These are phyloP conservation scores for Alternaria angustiovoidea DNA, from an alignment of 2,329 filamentous ascomycete genomes.

Conservation along the genomic window DNA sequence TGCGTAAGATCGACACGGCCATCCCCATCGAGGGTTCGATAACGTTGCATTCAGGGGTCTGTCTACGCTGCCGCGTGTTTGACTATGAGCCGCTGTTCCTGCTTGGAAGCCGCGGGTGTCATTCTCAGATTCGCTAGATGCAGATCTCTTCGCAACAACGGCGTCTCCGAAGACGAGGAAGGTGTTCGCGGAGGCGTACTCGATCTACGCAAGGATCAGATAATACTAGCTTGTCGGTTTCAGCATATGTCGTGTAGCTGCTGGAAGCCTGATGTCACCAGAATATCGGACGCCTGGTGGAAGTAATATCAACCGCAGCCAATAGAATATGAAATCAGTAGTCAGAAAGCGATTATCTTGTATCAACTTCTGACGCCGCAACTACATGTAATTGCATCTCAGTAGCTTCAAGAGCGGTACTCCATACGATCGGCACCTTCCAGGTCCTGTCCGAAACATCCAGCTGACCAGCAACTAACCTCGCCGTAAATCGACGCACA, in stretches of 20 bases:
- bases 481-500: background rate
- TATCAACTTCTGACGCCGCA: background rate
- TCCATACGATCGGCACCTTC: background rate
- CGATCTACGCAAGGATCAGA: conserved; percentile 1
- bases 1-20: background rate
- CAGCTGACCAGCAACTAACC: background rate
- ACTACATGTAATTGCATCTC: background rate
- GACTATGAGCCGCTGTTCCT: background rate
- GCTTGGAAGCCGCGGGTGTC: background rate
- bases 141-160: conserved; percentile 3
- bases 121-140: background rate
- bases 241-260: background rate
- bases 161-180: conserved; percentile 2
- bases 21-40: background rate
- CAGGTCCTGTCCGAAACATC: background rate
- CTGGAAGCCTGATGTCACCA: background rate
- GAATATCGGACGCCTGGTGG: background rate
- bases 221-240: background rate
- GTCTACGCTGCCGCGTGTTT: background rate
- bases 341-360: background rate
- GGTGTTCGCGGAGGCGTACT: background rate
- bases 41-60: background rate
- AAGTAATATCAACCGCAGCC: background rate
- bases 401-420: background rate
- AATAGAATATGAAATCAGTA: background rate